These are phyloP conservation scores for Aphanomyces stellatus DNA, from an alignment of 352 stramenopile species.

Conservation along the genomic window DNA sequence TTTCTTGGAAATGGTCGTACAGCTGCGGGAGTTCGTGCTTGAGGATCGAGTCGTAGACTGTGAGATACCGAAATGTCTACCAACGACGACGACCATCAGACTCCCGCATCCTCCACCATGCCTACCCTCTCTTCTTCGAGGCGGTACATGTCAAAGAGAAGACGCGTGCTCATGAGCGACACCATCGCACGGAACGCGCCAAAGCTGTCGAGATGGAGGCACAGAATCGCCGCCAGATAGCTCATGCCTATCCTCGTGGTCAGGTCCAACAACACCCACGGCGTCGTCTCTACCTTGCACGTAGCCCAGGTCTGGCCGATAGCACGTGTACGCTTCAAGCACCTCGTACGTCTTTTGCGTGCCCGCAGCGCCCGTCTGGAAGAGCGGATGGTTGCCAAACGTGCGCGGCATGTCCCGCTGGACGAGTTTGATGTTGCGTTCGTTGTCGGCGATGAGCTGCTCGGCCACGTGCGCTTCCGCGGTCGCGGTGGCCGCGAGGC, in stretches of 20 bases:
- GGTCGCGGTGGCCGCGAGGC: constrained; percentile 20
- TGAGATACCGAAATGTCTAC: constrained; percentile 82
- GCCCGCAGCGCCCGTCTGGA: constrained; percentile 60
- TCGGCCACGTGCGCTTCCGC: constrained; percentile 49
- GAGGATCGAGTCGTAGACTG: constrained; percentile 70
- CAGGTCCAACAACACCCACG: background rate
- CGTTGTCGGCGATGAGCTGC: constrained; percentile 65
- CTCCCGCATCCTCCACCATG: background rate
- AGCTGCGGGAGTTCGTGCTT: constrained; percentile 64
- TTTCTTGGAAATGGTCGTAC: constrained; percentile 51
- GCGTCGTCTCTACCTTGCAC: constrained; percentile 37
- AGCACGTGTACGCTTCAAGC: constrained; percentile 80
- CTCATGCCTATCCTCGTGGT: constrained; percentile 41
- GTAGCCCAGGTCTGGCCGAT: constrained; percentile 75
- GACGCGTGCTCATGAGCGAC: constrained; percentile 68
- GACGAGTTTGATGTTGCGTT: constrained; percentile 78
- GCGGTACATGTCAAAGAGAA: constrained; percentile 85
- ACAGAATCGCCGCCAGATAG: constrained; percentile 74
- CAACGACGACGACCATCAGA: background rate
- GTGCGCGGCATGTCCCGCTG: constrained; percentile 79
- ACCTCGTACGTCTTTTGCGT: constrained; percentile 68
- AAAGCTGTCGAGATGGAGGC: constrained; percentile 85
- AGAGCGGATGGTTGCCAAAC: constrained; percentile 73
- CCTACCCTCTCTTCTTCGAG: constrained; percentile 66
- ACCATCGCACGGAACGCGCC: constrained; percentile 78